Evolutionary conservation across 2,329 filamentous ascomycete genomes (phyloP).

Genomic region (Aspergillus eucalypticola): DNA sequence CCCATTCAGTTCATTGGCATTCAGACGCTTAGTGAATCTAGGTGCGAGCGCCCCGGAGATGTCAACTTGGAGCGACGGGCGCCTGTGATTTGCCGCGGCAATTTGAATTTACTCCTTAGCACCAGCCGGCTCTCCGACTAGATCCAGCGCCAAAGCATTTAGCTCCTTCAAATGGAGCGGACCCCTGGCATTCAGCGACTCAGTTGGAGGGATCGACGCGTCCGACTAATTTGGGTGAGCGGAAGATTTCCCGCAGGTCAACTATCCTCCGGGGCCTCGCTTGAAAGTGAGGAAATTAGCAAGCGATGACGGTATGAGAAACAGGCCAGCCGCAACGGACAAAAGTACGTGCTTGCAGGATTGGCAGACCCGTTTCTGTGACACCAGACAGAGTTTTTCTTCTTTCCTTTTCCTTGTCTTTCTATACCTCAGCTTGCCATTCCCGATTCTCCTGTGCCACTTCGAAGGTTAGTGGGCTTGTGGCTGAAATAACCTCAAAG

Average conservation of each 20-base stretch:
- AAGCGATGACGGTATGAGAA: neutral
- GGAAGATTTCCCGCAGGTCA: neutral
- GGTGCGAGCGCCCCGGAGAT: conserved; percentile 8
- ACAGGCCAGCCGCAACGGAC: neutral
- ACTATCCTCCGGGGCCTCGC: neutral
- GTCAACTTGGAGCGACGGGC: conserved; percentile 6
- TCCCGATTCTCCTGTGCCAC: conserved; percentile 1
- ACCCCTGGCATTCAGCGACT: conserved; percentile 13
- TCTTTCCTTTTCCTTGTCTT: neutral
- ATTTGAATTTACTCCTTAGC: conserved; percentile 18
- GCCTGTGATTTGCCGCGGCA: conserved; percentile 15
- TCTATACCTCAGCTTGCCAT: neutral
- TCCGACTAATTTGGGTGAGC: neutral
- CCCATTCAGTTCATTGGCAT: conserved; percentile 10
- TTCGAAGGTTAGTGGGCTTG: conserved; percentile 11
- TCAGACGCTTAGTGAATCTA: conserved; percentile 3
- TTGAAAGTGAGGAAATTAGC: neutral
- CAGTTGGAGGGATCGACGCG: conserved; percentile 6
- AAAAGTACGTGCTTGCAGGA: conserved; percentile 1
- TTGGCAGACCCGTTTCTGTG: neutral
- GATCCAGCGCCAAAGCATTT: conserved; percentile 11
- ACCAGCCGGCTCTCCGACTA: conserved; percentile 9
- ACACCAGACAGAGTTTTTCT: neutral
- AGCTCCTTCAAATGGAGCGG: neutral
- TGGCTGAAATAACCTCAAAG: conserved; percentile 10